These are phyloP conservation scores for Camellia japonica DNA, from an alignment of 148 eudicot species.

Conservation along the genomic window DNA sequence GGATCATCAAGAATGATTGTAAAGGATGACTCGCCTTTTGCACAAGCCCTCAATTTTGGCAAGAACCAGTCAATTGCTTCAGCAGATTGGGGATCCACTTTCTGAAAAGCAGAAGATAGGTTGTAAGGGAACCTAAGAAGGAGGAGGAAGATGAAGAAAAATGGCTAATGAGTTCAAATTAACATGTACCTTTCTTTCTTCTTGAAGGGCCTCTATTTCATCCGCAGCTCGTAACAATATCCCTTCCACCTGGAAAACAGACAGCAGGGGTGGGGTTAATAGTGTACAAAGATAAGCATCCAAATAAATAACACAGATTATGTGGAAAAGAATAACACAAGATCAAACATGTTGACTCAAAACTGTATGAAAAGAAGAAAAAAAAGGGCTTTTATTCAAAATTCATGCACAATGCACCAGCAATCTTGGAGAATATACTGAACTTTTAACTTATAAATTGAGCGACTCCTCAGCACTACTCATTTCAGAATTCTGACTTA, in stretches of 20 bases:
- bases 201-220: constrained; percentile 84
- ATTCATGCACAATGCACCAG: neutral
- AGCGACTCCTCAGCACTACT: neutral
- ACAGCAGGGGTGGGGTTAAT: neutral
- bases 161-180: neutral
- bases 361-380: neutral
- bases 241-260: constrained; percentile 69
- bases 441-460: neutral
- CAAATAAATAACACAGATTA: neutral
- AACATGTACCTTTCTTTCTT: constrained; percentile 68
- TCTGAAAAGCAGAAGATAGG: constrained; percentile 40
- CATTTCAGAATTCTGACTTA: neutral
- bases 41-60: constrained; percentile 72
- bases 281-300: neutral
- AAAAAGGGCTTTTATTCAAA: neutral
- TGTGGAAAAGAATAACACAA: neutral
- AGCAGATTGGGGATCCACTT: constrained; percentile 81
- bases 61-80: constrained; percentile 84
- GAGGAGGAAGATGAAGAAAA: neutral
- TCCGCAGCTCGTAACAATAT: constrained; percentile 74
- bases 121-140: constrained; percentile 2
- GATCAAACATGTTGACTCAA: neutral
- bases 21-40: constrained; percentile 64
- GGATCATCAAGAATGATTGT: constrained; percentile 90
- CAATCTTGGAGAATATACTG: neutral